Conservation (phyloP, 257 asterid genomes). For the Voacanga thouarsii region DNA sequence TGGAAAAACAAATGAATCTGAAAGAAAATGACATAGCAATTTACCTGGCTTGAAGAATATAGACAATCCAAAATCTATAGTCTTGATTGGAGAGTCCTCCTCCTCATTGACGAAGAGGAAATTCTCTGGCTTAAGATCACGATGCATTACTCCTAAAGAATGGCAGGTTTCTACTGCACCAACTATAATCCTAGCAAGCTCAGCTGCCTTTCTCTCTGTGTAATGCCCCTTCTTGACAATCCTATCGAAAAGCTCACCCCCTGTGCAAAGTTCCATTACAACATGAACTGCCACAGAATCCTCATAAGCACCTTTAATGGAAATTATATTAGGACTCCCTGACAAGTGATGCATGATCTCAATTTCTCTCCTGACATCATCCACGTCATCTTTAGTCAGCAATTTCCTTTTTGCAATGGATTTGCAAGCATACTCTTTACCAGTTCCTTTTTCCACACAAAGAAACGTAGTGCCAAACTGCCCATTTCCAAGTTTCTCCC, state of each 20-base stretch:
- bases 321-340: slow-evolving; percentile 66
- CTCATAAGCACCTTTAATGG: slow-evolving; percentile 82
- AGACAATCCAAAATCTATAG: slow-evolving; percentile 89
- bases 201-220: slow-evolving; percentile 76
- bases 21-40: not conserved
- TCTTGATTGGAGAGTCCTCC: slow-evolving; percentile 79
- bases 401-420: slow-evolving; percentile 79
- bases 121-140: slow-evolving; percentile 93
- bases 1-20: not conserved
- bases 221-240: slow-evolving; percentile 80
- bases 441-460: slow-evolving; percentile 56
- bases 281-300: slow-evolving; percentile 83
- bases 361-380: slow-evolving; percentile 88
- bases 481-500: slow-evolving; percentile 80
- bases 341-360: slow-evolving; percentile 92
- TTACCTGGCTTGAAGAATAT: slow-evolving; percentile 83
- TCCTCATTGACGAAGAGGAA: slow-evolving; percentile 63
- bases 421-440: slow-evolving; percentile 71
- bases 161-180: slow-evolving; percentile 79
- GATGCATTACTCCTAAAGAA: slow-evolving; percentile 88
- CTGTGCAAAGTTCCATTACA: slow-evolving; percentile 86
- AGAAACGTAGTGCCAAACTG: slow-evolving; percentile 78
- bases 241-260: slow-evolving; percentile 95
- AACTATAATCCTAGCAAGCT: slow-evolving; percentile 67
- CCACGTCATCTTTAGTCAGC: slow-evolving; percentile 67